Evolutionary conservation across 208 protist genomes (phyloP), one percentile per base, ranked within the genome.

Genomic region (Leishmania martiniquensis): DNA sequence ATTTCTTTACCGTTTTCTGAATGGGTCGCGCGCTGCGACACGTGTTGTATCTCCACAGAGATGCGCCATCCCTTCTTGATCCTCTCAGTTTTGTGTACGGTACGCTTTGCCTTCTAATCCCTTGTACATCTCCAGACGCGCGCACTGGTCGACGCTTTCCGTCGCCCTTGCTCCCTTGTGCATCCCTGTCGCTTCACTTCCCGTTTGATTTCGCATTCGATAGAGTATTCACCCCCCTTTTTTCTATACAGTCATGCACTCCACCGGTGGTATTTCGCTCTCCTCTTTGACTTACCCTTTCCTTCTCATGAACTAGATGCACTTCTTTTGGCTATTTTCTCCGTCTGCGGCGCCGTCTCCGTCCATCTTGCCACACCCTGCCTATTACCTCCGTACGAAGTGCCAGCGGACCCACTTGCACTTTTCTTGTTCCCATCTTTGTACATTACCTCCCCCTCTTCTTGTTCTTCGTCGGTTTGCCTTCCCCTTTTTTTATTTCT

Each of bases 191-290:
- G 65, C 29, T 59, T 29, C 49, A 57, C 37, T 37, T 39, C 12
- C 51, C 55, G 15, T 66, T 52, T 66, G 20, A 37, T 47, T 1
- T 66, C 34, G 20, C 42, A 66, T 45, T 75, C 66, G 3, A 51
- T 72, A 72, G 68, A 72, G 68, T 72, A 72, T 34, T 57, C 34
- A 74, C 49, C 52, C 52, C 22, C 20, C 39, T n/a, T 47, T 74
- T n/a, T 22, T 29, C 52, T 49, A 57, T 39, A 32, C 68, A 52
- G 44, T 20, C 25, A 13, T 22, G 39, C 25, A n/a, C 29, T 32
- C 34, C 25, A 69, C 65, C 65, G 32, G 39, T n/a, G 47, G 25
- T 20, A 7, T 4, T 22, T 69, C n/a, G 25, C 44, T 1, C 37
- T 29, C 2, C 67, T 17, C n/a, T 51, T 22, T 10, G 37, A 4